Conservation (phyloP, 176 grass and related monocot species). For the Hyparrhenia diplandra region DNA sequence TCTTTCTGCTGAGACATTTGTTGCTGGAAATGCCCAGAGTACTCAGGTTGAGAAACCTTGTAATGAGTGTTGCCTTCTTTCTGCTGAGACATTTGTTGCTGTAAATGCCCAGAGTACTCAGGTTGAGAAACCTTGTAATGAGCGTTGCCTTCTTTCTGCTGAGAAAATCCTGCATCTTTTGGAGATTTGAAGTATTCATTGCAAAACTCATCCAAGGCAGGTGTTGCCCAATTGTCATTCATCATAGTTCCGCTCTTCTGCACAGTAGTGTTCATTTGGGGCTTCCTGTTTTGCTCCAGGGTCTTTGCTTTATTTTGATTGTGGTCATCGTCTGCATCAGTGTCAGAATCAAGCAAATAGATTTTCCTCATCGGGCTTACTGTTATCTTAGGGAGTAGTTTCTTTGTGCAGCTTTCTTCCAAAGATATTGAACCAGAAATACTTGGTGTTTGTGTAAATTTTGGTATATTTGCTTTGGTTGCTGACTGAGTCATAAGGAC, state of each 20-base stretch:
- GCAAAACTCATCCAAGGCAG: constrained; percentile 85
- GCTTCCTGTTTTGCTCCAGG: constrained; percentile 22
- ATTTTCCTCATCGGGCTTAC: constrained; percentile 81
- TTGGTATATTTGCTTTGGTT: constrained; percentile 41
- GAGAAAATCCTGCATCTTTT: constrained; percentile 30
- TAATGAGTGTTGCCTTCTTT: no score
- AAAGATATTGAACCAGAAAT: constrained; percentile 46
- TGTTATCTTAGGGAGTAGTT: constrained; percentile 56
- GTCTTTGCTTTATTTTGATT: constrained; percentile 24
- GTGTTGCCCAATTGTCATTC: constrained; percentile 52
- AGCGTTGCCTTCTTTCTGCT: constrained; percentile 31
- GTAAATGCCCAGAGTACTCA: no score
- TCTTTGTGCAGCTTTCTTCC: constrained; percentile 70
- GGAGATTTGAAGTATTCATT: constrained; percentile 70
- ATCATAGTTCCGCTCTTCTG: constrained; percentile 8
- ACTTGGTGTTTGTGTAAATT: constrained; percentile 25
- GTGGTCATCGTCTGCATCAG: constrained; percentile 61
- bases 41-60: no score
- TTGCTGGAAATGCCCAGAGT: no score
- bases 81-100: no score
- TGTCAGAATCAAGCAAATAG: constrained; percentile 75
- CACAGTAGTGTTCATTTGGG: constrained; percentile 6
- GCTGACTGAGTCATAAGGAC: constrained; percentile 48
- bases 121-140: no score
- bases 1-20: no score